Percentiles rank a stretch among this genome's conserved stretches.
phyloP scores from a whole-genome alignment of 371 early-diverging fungal species.

The Globomyces sp. region DNA sequence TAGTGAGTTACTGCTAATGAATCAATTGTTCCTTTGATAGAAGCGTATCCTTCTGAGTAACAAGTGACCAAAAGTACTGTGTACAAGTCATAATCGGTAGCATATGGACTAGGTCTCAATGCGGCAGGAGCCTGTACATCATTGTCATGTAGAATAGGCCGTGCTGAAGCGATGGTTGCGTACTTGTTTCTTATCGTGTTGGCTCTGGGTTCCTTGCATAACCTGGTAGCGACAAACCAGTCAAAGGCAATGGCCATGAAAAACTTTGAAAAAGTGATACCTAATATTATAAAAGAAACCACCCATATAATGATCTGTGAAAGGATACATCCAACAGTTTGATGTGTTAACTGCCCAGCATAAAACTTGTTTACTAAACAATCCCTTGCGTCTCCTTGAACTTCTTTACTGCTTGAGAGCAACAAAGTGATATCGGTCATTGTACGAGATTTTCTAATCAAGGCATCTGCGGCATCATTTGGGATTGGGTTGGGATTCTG shows the following conservation, averaged over 20 bases:
- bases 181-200: background rate
- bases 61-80: slow-evolving; percentile 53
- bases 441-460: slow-evolving; percentile 10
- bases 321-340: slow-evolving; percentile 40
- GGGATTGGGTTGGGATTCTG: slow-evolving; percentile 17
- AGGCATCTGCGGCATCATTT: slow-evolving; percentile 17
- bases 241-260: slow-evolving; percentile 50
- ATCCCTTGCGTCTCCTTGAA: slow-evolving; percentile 15
- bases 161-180: slow-evolving; percentile 15
- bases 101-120: slow-evolving; percentile 34
- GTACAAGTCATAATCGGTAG: slow-evolving; percentile 52
- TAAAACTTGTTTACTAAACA: slow-evolving; percentile 38
- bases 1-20: slow-evolving; percentile 52
- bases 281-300: slow-evolving; percentile 40
- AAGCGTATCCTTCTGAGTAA: slow-evolving; percentile 59
- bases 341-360: slow-evolving; percentile 38
- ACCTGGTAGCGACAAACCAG: slow-evolving; percentile 31
- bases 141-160: slow-evolving; percentile 15
- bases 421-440: slow-evolving; percentile 18
- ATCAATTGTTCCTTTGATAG: slow-evolving; percentile 54
- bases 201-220: background rate
- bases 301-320: slow-evolving; percentile 34
- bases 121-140: background rate
- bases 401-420: background rate
- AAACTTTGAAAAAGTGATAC: slow-evolving; percentile 45